Base-by-base conservation (phyloP, 1,284 basidiomycete species). In the Malassezia furfur region DNA sequence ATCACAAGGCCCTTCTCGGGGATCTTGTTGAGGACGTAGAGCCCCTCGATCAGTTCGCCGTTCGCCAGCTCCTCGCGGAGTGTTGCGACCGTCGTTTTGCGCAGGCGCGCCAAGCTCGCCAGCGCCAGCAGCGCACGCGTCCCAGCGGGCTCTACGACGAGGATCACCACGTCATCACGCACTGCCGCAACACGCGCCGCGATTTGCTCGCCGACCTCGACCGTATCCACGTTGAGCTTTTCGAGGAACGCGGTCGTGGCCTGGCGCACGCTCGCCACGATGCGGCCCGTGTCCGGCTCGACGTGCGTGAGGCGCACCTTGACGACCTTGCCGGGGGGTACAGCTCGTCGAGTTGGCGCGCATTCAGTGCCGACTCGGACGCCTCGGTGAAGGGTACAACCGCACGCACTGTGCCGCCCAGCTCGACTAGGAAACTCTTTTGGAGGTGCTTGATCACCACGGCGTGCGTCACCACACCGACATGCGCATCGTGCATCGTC, bases 21-120 rank as follows among this genome's bases (percentile, higher is more conserved):
- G 72, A 90, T 91, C 66, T 88, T 86, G n/a, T 88, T 86, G 22
- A 91, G 86, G 17, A 98, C 87, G 3, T 88, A 82, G 5, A 98
- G 79, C 46, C 87, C 84, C 12, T 84, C 79, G 21, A 98, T 76
- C 60, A 80, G 80, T 50, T 90, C 85, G 15, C 87, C 88, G 36
- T 79, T 77, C 66, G 85, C 83, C 46, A 96, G 78, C 3, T 79
- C 76, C 1, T 78, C 77, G 22, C 83, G 82, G 19, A 94, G 78
- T 64, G 88, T 85, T n/a, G 85, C 79, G 11, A 86, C 78, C 1
- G 84, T 80, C 11, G 83, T 76, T 19, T 79, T 80, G 21, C 87
- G 83, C 67, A 85, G 82, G 63, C 88, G 87, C n/a, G 91, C 89
- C 44, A 96, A 79, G 63, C 88, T 87, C 66, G 85, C 85, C 46